These are phyloP conservation scores for Phytophthora pluvialis DNA, from an alignment of 352 stramenopile species.

Conservation along the genomic window DNA sequence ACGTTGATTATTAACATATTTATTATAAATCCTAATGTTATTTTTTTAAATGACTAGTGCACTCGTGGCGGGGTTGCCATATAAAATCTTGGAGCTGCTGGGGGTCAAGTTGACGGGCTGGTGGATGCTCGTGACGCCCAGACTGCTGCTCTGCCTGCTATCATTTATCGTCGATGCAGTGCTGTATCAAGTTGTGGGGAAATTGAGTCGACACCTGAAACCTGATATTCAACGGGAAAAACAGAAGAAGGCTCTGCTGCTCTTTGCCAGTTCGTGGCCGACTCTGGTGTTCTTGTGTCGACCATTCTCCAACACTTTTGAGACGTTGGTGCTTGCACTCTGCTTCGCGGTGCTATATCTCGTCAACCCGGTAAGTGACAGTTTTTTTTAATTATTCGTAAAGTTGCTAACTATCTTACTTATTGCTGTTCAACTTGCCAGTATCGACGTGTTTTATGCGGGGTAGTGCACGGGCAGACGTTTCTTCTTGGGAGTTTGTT, in stretches of 20 bases:
- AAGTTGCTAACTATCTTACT: constrained; percentile 4
- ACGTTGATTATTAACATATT: not conserved
- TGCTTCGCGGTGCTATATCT: constrained; percentile 61
- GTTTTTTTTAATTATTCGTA: constrained; percentile 11
- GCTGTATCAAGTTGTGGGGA: constrained; percentile 50
- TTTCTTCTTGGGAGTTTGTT: constrained; percentile 68
- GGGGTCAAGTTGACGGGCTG: constrained; percentile 47
- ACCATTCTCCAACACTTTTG: constrained; percentile 84
- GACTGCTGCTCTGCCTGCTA: constrained; percentile 60
- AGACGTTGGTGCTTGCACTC: constrained; percentile 69
- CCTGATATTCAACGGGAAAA: constrained; percentile 26
- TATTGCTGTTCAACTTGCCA: constrained; percentile 19
- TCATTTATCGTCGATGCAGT: constrained; percentile 66
- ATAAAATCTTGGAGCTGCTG: constrained; percentile 49
- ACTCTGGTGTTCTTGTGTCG: constrained; percentile 70
- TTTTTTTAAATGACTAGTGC: constrained; percentile 36
- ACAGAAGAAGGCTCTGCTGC: constrained; percentile 41
- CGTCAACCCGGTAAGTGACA: constrained; percentile 44
- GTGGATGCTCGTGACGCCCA: constrained; percentile 59
- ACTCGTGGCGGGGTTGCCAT: constrained; percentile 57
- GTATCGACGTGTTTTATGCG: constrained; percentile 46
- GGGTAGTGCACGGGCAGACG: constrained; percentile 54
- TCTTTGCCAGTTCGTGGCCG: constrained; percentile 78
- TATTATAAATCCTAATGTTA: constrained; percentile 7
- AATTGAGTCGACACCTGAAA: constrained; percentile 32